A percentile compares a stretch with the other conserved stretches of the same genome.
Conservation (phyloP, 768 basidiomycete genomes). For the Suillus lakei region DNA sequence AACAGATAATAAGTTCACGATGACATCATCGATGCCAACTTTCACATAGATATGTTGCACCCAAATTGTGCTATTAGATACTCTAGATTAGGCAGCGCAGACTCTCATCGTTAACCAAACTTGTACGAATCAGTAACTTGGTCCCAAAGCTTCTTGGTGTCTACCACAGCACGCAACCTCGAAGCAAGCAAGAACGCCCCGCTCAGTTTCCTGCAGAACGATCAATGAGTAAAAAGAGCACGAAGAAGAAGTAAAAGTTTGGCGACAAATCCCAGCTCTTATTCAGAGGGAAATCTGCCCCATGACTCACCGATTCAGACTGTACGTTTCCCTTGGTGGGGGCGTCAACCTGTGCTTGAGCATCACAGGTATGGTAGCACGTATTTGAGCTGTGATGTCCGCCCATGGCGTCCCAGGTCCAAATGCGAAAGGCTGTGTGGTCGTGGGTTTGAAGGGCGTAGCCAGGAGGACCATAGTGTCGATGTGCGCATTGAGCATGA, state of each 20-base stretch:
- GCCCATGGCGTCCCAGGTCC: slow-evolving; percentile 67
- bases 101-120: background rate
- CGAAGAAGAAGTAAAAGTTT: background rate
- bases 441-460: slow-evolving; percentile 74
- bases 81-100: background rate
- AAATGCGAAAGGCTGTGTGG: slow-evolving; percentile 80
- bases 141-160: slow-evolving; percentile 80
- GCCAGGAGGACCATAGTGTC: slow-evolving; percentile 84
- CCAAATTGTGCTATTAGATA: background rate
- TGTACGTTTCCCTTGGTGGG: slow-evolving; percentile 94
- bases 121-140: slow-evolving; percentile 47
- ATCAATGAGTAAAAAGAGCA: slow-evolving; percentile 1
- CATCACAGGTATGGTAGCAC: slow-evolving; percentile 88
- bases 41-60: background rate
- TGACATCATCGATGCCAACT: background rate
- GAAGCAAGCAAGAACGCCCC: slow-evolving; percentile 82
- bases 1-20: no score
- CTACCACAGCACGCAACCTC: slow-evolving; percentile 71
- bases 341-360: slow-evolving; percentile 86
- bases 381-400: slow-evolving; percentile 76
- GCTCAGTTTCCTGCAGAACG: slow-evolving; percentile 71
- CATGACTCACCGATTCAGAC: slow-evolving; percentile 75
- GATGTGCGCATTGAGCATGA: slow-evolving; percentile 88
- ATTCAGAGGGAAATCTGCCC: background rate
- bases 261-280: background rate